A percentile compares a stretch with the other conserved stretches of the same genome.
These are phyloP conservation scores for Epichloe gansuensis DNA, from an alignment of 2,329 filamentous ascomycete genomes.

Conservation along the genomic window DNA sequence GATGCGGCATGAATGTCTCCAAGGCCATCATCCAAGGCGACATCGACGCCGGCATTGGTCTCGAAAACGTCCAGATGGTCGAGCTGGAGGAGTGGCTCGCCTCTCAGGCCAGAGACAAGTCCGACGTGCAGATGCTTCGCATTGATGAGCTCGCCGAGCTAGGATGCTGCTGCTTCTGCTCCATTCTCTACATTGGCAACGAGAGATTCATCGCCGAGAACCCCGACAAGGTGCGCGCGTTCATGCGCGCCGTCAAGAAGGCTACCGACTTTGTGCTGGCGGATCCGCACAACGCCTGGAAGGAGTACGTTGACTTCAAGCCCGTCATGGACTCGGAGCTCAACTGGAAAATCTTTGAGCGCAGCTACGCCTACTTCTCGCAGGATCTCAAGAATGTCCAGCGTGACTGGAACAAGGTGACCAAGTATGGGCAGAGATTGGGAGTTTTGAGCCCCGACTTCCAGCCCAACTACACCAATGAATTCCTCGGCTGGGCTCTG, in stretches of 20 bases:
- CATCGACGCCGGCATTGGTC: slow-evolving; percentile 63
- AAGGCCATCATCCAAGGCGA: slow-evolving; percentile 61
- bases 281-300: slow-evolving; percentile 50
- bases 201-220: slow-evolving; percentile 55
- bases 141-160: slow-evolving; percentile 71
- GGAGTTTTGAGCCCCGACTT: slow-evolving; percentile 54
- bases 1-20: slow-evolving; percentile 72
- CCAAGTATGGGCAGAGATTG: slow-evolving; percentile 61
- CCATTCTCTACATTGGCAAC: slow-evolving; percentile 70
- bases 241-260: slow-evolving; percentile 61
- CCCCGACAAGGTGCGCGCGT: slow-evolving; percentile 52
- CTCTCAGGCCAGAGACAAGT: slow-evolving; percentile 45
- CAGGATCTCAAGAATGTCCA: slow-evolving; percentile 61
- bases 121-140: slow-evolving; percentile 67
- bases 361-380: slow-evolving; percentile 66
- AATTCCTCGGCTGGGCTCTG: slow-evolving; percentile 54
- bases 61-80: slow-evolving; percentile 77
- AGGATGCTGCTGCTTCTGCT: slow-evolving; percentile 77
- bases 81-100: slow-evolving; percentile 68
- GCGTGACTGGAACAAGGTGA: slow-evolving; percentile 69
- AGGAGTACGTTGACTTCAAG: slow-evolving; percentile 61
- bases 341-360: slow-evolving; percentile 71
- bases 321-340: slow-evolving; percentile 54
- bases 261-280: slow-evolving; percentile 62
- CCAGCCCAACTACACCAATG: slow-evolving; percentile 62